Evolutionary conservation across 768 basidiomycete species (phyloP), one percentile per base, ranked within the genome.

Genomic region (Rhodotorula paludigena): DNA sequence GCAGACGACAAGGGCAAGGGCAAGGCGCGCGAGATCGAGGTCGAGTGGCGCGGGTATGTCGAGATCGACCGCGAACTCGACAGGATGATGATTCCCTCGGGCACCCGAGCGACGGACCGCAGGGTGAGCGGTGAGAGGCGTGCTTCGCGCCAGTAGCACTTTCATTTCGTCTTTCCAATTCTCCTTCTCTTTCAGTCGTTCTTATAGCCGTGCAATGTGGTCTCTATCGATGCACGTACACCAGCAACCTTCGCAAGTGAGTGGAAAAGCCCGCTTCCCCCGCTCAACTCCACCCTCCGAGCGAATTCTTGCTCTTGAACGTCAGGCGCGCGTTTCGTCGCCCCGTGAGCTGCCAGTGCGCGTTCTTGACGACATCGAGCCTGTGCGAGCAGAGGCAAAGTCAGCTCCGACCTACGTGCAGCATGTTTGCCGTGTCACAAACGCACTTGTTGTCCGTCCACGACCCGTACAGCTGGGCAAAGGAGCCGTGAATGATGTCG

Each of bases 281-380:
- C n/a, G n/a, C n/a, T n/a, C n/a, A n/a, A n/a, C n/a, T n/a, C n/a
- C n/a, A n/a, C n/a, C n/a, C n/a, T n/a, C 47, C 47, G n/a, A 25
- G 47, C 25, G 47, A 25, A 5, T 28, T 28, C 6, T 28, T 28
- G n/a, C 54, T 38, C 28, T 66, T 62, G 66, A 60, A 68, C 48
- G 18, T 33, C 38, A 52, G 63, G 23, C 52, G 35, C 33, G 44
- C 57, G 62, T 67, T 71, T 1, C 77, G 51, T 48, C 36, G 53
- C 0, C 72, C 72, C 36, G 72, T 73, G n/a, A 73, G 57, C 23
- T 15, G 7, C 72, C 72, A 73, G 21, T 33, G 44, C 32, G 35
- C 58, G 28, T 45, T 23, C 11, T 60, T 48, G 49, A 71, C 54
- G 33, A 71, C 69, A 51, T 65, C 63, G 49, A 58, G 28, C 6